Evolutionary conservation across 805 yeast genomes (phyloP).

Genomic region (Ogataea degrootiae): DNA sequence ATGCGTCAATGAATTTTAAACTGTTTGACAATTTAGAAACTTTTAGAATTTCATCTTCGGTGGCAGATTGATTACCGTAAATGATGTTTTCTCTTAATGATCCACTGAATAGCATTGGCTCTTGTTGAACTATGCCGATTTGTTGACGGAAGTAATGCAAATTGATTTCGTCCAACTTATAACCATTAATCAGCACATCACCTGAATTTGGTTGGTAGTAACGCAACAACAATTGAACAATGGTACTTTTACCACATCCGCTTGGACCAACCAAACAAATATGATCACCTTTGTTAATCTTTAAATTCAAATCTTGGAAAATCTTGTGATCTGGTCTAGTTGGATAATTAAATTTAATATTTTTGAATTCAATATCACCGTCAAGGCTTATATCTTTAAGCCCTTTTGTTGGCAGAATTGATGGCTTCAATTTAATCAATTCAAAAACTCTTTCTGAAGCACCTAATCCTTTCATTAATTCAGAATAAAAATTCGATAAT

Average conservation of each 20-base stretch:
- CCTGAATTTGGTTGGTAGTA: constrained; percentile 80
- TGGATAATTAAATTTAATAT: constrained; percentile 75
- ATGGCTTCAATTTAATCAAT: constrained; percentile 70
- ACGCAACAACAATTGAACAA: constrained; percentile 71
- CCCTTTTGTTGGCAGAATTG: constrained; percentile 66
- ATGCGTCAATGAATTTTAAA: constrained; percentile 55
- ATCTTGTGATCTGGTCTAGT: constrained; percentile 71
- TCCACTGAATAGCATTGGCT: constrained; percentile 85
- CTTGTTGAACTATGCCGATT: constrained; percentile 91
- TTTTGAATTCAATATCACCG: constrained; percentile 56
- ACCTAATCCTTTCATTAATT: constrained; percentile 95
- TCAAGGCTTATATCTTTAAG: constrained; percentile 33
- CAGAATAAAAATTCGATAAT: constrained; percentile 84
- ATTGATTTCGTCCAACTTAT: constrained; percentile 58
- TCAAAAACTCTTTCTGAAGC: constrained; percentile 92
- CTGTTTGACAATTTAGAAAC: constrained; percentile 76
- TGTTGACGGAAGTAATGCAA: constrained; percentile 67
- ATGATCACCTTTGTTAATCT: constrained; percentile 74
- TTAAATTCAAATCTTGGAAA: constrained; percentile 55
- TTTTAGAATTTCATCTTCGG: constrained; percentile 51
- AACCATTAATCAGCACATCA: constrained; percentile 56
- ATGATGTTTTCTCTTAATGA: constrained; percentile 76
- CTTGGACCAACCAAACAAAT: constrained; percentile 96
- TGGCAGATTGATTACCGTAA: constrained; percentile 65
- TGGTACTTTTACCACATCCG: constrained; percentile 92